Evolutionary conservation across 1,284 basidiomycete species (phyloP).

Genomic region (Volvariella volvacea): DNA sequence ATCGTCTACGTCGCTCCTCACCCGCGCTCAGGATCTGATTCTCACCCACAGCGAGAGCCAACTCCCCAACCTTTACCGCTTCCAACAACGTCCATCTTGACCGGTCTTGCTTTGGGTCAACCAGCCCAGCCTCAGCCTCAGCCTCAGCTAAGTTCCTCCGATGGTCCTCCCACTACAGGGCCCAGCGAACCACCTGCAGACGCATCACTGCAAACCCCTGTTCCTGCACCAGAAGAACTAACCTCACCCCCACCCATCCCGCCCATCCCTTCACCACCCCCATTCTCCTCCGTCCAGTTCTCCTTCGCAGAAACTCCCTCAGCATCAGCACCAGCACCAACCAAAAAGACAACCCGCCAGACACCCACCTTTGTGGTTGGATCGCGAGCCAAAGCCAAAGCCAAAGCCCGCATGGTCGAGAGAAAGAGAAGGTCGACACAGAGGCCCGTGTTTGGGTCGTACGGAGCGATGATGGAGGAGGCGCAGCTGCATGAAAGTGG

Average conservation of each 20-base stretch:
- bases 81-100: constrained; percentile 7
- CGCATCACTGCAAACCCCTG: neutral
- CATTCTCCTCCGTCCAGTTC: neutral
- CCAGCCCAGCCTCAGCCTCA: neutral
- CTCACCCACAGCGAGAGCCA: constrained; percentile 4
- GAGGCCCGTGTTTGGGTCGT: constrained; percentile 35
- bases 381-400: constrained; percentile 14
- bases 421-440: constrained; percentile 19
- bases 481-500: constrained; percentile 33
- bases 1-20: constrained; percentile 61
- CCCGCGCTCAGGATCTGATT: constrained; percentile 24
- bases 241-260: neutral
- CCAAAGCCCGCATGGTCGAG: constrained; percentile 17
- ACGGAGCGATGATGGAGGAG: constrained; percentile 55
- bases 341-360: neutral
- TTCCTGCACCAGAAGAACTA: neutral
- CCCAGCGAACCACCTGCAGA: neutral
- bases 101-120: constrained; percentile 1
- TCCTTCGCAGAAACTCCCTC: neutral
- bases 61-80: constrained; percentile 4
- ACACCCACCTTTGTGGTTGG: constrained; percentile 16
- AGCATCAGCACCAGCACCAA: too few species aligned
- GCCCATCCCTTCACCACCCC: too few species aligned
- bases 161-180: neutral
- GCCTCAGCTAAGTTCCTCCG: neutral